These are phyloP conservation scores for Aphanomyces cochlioides DNA, from an alignment of 352 stramenopile genomes.

Conservation along the genomic window DNA sequence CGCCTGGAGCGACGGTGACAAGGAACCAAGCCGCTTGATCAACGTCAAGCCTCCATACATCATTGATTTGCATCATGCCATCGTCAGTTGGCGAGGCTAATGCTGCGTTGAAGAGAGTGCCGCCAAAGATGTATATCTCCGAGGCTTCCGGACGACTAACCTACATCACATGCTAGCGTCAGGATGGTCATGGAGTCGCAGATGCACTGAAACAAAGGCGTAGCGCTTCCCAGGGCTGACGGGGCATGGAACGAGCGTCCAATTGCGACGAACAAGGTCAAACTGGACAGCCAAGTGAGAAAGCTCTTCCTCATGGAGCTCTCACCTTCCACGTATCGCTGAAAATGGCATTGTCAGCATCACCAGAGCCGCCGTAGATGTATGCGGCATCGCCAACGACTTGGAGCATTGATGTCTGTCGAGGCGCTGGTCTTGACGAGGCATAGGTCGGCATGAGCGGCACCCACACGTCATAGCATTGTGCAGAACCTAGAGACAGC, in stretches of 20 bases:
- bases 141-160: too few species aligned
- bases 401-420: slow-evolving; percentile 4
- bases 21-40: neutral
- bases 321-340: slow-evolving; percentile 20
- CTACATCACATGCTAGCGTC: too few species aligned
- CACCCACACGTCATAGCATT: too few species aligned
- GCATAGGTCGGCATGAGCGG: too few species aligned
- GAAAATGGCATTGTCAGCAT: neutral
- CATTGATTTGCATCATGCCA: slow-evolving; percentile 16
- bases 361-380: slow-evolving; percentile 12
- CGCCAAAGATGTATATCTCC: slow-evolving; percentile 12
- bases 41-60: slow-evolving; percentile 4
- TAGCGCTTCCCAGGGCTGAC: slow-evolving; percentile 14
- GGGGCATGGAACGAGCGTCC: neutral
- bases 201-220: neutral
- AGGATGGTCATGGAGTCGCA: too few species aligned
- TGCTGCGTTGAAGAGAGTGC: slow-evolving; percentile 7
- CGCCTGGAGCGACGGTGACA: neutral
- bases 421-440: neutral
- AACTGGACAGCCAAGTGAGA: slow-evolving; percentile 13
- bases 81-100: neutral
- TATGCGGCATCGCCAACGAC: slow-evolving; percentile 11
- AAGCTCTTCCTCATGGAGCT: neutral
- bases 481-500: too few species aligned
- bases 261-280: neutral